Conservation (phyloP, 2,329 filamentous ascomycete genomes). For the Rhynchosporium agropyri region DNA sequence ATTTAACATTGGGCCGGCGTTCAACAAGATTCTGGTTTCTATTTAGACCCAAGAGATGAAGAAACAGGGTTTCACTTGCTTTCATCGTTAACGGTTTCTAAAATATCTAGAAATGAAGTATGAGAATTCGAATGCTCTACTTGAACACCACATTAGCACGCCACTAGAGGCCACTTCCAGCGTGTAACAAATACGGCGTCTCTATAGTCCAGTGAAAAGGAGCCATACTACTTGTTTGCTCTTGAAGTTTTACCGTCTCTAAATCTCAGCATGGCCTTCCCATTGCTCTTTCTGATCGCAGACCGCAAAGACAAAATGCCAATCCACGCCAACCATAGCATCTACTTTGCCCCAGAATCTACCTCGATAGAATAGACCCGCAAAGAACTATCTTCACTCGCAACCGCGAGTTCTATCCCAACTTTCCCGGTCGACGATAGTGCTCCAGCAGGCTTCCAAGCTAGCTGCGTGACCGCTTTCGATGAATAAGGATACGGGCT, state of each 20-base stretch:
- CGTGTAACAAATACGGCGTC: no score
- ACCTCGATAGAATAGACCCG: slow-evolving; percentile 53
- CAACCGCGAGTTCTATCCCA: slow-evolving; percentile 40
- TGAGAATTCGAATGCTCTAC: no score
- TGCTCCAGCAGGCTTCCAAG: slow-evolving; percentile 61
- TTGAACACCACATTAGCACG: no score
- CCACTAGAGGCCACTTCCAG: no score
- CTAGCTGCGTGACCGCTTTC: slow-evolving; percentile 54
- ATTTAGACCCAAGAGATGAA: neutral
- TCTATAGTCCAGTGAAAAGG: no score
- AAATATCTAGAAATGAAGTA: no score
- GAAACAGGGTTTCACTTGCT: neutral
- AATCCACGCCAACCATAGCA: slow-evolving; percentile 1
- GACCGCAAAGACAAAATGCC: slow-evolving; percentile 34
- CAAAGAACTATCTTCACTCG: slow-evolving; percentile 61
- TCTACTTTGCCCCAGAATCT: slow-evolving; percentile 23
- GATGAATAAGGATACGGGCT: slow-evolving; percentile 51
- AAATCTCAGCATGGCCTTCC: slow-evolving; percentile 24
- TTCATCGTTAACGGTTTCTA: no score
- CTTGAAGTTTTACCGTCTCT: neutral
- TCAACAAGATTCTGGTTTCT: slow-evolving; percentile 18
- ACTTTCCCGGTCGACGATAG: slow-evolving; percentile 18
- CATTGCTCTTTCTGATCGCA: slow-evolving; percentile 29
- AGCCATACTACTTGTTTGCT: no score
- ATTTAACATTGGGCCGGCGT: slow-evolving; percentile 35